Conservation (phyloP, 768 basidiomycete species). For the Rhizopogon vinicolor region DNA sequence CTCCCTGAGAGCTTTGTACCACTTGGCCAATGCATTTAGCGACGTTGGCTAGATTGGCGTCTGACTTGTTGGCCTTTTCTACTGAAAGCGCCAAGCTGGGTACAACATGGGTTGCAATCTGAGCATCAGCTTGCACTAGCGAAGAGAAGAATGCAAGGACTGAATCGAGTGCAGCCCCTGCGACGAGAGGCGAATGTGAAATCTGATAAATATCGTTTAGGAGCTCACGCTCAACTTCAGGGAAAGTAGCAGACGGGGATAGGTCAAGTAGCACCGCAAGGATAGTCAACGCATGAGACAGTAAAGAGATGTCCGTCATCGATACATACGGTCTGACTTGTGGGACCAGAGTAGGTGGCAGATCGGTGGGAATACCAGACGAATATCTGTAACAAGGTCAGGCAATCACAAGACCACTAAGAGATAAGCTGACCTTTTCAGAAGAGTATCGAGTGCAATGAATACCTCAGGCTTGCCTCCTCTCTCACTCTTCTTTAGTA, state of each 20-base stretch:
- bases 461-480: conserved; percentile 79
- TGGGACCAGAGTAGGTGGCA: conserved; percentile 59
- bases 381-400: conserved; percentile 36
- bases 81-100: conserved; percentile 65
- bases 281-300: conserved; percentile 66
- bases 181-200: conserved; percentile 74
- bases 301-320: conserved; percentile 70
- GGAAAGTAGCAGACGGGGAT: conserved; percentile 65
- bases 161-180: conserved; percentile 75
- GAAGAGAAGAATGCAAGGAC: conserved; percentile 79
- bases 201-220: conserved; percentile 63
- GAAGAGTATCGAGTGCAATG: conserved; percentile 63
- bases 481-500: conserved; percentile 77
- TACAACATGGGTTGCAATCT: conserved; percentile 79
- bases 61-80: conserved; percentile 58
- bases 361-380: conserved; percentile 45
- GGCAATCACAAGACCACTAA: neutral
- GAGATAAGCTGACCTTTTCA: conserved; percentile 50
- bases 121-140: conserved; percentile 77
- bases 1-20: conserved; percentile 60
- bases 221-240: conserved; percentile 68
- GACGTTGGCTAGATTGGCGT: conserved; percentile 61
- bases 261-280: conserved; percentile 66
- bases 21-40: conserved; percentile 85
- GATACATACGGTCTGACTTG: conserved; percentile 77